Conservation (phyloP, 2,329 filamentous ascomycete genomes). For the Penicillium sp. region DNA sequence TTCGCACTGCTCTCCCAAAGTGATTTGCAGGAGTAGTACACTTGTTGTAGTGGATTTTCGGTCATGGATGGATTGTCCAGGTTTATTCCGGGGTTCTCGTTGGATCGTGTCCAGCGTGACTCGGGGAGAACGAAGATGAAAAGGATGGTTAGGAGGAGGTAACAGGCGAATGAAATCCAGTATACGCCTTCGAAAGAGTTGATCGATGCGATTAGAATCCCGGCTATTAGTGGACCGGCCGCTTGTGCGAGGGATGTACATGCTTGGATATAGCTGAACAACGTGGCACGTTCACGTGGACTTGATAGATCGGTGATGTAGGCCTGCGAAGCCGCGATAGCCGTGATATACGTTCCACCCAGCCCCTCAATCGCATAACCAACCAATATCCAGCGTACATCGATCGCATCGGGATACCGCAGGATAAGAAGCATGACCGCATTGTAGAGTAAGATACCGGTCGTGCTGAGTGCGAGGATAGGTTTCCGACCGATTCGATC, state of each 20-base stretch:
- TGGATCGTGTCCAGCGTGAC: neutral
- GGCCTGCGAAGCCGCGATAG: constrained; percentile 4
- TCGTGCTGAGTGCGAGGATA: constrained; percentile 1
- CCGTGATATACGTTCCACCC: constrained; percentile 1
- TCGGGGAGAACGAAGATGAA: constrained; percentile 9
- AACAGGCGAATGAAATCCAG: neutral
- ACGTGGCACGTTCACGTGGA: neutral
- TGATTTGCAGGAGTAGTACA: neutral
- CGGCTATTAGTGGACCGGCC: neutral
- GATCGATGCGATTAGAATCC: neutral
- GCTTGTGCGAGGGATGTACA: neutral
- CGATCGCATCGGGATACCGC: constrained; percentile 1
- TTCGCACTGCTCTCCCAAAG: neutral
- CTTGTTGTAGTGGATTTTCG: neutral
- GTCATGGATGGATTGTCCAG: neutral
- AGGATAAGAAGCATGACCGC: neutral
- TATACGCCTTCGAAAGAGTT: constrained; percentile 3
- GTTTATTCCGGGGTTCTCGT: neutral
- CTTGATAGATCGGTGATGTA: constrained; percentile 6
- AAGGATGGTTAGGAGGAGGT: neutral
- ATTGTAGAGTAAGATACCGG: neutral
- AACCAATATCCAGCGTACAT: constrained; percentile 5
- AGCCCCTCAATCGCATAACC: constrained; percentile 8
- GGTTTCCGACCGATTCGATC: constrained; percentile 8
- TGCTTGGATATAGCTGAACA: constrained; percentile 11